Conservation (phyloP, 2,329 filamentous ascomycete genomes). For the Aaosphaeria arxii region DNA sequence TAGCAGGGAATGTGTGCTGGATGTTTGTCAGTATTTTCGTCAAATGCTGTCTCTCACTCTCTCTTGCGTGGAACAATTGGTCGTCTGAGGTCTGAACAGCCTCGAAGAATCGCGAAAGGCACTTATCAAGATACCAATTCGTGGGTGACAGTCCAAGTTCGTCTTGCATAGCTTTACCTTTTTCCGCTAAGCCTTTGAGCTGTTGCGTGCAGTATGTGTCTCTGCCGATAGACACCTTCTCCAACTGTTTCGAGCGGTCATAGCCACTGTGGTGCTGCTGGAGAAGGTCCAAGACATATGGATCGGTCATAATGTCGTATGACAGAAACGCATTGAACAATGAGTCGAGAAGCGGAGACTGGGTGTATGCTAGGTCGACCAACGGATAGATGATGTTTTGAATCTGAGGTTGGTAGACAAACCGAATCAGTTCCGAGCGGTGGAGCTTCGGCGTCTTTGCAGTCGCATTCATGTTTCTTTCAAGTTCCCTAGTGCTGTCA, state of each 20-base stretch:
- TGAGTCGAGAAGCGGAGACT: constrained; percentile 12
- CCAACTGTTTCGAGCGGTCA: constrained; percentile 20
- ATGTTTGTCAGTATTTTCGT: constrained; percentile 16
- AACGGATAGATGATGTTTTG: constrained; percentile 32
- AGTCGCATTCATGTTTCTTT: constrained; percentile 66
- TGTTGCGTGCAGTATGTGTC: constrained; percentile 42
- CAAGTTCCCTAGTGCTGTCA: constrained; percentile 50
- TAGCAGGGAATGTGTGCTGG: constrained; percentile 4
- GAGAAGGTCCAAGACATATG: constrained; percentile 36
- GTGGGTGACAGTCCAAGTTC: constrained; percentile 39
- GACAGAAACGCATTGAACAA: constrained; percentile 13
- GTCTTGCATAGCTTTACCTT: constrained; percentile 29
- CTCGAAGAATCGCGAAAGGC: constrained; percentile 27
- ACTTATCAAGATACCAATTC: constrained; percentile 39
- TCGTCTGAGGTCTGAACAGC: constrained; percentile 14
- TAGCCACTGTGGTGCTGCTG: constrained; percentile 9
- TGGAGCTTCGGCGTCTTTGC: constrained; percentile 68
- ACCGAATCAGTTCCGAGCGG: constrained; percentile 65
- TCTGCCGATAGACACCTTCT: constrained; percentile 22
- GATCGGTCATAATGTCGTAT: constrained; percentile 39
- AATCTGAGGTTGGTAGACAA: constrained; percentile 66
- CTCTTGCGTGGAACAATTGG: constrained; percentile 25
- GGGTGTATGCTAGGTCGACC: constrained; percentile 2
- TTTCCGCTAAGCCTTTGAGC: constrained; percentile 30
- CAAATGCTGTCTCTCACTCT: constrained; percentile 36